Conservation (phyloP, 495 filamentous ascomycete genomes). For the Aspergillus carlsbadensis region DNA sequence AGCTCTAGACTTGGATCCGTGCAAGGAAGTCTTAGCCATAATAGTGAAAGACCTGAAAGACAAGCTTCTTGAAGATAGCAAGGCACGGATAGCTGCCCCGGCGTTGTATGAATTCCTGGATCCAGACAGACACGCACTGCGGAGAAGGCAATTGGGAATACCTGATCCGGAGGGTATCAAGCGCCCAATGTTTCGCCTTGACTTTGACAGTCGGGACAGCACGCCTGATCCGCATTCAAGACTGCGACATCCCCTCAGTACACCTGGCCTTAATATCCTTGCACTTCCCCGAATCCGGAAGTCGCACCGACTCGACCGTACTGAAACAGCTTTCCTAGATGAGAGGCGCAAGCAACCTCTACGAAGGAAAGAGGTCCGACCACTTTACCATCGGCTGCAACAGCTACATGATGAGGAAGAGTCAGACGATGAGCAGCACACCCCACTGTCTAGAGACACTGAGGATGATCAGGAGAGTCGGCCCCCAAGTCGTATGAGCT, state of each 20-base stretch:
- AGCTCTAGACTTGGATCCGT: constrained; percentile 81
- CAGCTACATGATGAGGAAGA: constrained; percentile 58
- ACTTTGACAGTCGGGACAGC: constrained; percentile 53
- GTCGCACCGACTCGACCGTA: constrained; percentile 55
- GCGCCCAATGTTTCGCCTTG: constrained; percentile 47
- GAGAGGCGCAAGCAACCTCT: constrained; percentile 64
- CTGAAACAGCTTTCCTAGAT: constrained; percentile 71
- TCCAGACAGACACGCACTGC: constrained; percentile 71
- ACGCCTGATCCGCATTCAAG: constrained; percentile 65
- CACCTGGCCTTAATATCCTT: constrained; percentile 56
- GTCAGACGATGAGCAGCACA: constrained; percentile 58
- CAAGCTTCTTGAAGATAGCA: constrained; percentile 81
- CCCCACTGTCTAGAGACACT: constrained; percentile 67
- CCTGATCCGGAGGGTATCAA: constrained; percentile 61
- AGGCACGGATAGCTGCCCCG: constrained; percentile 77
- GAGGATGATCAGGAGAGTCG: constrained; percentile 81
- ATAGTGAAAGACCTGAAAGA: constrained; percentile 78
- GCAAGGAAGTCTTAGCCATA: constrained; percentile 73
- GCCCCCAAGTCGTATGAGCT: constrained; percentile 74
- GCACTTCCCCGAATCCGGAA: constrained; percentile 73
- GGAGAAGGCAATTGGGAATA: constrained; percentile 75
- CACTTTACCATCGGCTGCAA: constrained; percentile 57
- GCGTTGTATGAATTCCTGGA: constrained; percentile 83
- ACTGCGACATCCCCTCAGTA: constrained; percentile 24
- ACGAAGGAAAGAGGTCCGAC: constrained; percentile 52